Percentiles rank a stretch among this genome's conserved stretches.
Evolutionary conservation across 2,329 filamentous ascomycete species (phyloP).

Genomic region (Thermothelomyces thermophilus): DNA sequence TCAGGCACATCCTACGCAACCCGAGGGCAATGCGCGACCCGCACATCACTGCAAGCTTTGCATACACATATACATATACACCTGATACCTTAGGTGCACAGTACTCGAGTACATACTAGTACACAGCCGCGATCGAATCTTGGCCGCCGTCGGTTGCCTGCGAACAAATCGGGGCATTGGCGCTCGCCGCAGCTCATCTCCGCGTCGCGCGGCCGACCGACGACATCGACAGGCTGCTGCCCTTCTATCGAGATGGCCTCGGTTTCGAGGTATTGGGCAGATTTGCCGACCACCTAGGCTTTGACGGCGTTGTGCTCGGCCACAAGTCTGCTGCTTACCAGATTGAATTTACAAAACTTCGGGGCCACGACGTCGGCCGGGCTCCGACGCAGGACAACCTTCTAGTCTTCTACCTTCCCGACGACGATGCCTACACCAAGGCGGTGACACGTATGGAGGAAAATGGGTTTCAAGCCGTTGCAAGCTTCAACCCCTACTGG

Average conservation of each 20-base stretch:
- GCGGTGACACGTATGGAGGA: slow-evolving; percentile 32
- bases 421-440: slow-evolving; percentile 25
- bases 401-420: slow-evolving; percentile 38
- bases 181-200: slow-evolving; percentile 27
- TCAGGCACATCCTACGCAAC: neutral
- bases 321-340: slow-evolving; percentile 34
- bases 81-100: neutral
- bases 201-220: slow-evolving; percentile 39
- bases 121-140: no score
- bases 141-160: no score
- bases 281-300: slow-evolving; percentile 34
- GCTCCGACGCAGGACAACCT: slow-evolving; percentile 39
- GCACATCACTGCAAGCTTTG: neutral
- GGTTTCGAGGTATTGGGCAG: slow-evolving; percentile 32
- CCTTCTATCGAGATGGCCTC: slow-evolving; percentile 38
- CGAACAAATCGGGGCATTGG: no score
- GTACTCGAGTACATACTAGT: neutral
- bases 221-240: slow-evolving; percentile 32
- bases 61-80: no score
- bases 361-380: slow-evolving; percentile 30
- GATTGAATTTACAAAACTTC: slow-evolving; percentile 36
- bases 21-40: neutral
- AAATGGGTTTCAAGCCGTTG: slow-evolving; percentile 31
- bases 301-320: slow-evolving; percentile 38
- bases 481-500: slow-evolving; percentile 40